Evolutionary conservation across 2,329 filamentous ascomycete genomes (phyloP).

Genomic region (Fusarium aywerte): DNA sequence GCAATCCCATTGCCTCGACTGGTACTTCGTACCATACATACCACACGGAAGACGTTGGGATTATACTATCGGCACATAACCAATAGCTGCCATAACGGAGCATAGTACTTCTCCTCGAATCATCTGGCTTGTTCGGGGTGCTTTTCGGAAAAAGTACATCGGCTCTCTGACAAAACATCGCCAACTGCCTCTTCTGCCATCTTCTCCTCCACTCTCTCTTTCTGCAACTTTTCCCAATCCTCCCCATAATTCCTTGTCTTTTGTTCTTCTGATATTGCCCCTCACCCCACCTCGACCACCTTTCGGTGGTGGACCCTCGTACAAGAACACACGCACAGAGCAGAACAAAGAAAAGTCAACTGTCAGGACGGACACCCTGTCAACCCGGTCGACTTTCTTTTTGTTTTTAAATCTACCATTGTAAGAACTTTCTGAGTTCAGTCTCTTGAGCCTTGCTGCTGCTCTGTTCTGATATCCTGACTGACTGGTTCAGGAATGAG

Average conservation of each 20-base stretch:
- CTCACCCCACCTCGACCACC: constrained; percentile 34
- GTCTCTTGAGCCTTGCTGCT: neutral
- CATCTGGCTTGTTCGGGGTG: constrained; percentile 1
- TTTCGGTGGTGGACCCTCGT: constrained; percentile 36
- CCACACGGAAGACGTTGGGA: constrained; percentile 32
- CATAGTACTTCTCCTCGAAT: constrained; percentile 5
- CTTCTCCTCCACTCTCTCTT: constrained; percentile 27
- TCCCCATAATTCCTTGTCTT: constrained; percentile 29
- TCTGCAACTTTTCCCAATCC: constrained; percentile 30
- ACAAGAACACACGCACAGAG: constrained; percentile 23
- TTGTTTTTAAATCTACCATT: neutral
- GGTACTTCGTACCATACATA: neutral
- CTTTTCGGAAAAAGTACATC: constrained; percentile 16
- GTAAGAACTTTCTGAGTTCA: neutral
- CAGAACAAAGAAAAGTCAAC: constrained; percentile 37
- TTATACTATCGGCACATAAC: constrained; percentile 26
- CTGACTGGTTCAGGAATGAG: constrained; percentile 1
- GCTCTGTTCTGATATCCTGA: neutral
- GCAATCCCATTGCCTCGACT: constrained; percentile 35
- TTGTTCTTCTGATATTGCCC: constrained; percentile 22
- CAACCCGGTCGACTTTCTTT: neutral
- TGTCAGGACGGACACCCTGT: constrained; percentile 17
- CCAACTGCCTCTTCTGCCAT: constrained; percentile 22
- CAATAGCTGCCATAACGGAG: constrained; percentile 18
- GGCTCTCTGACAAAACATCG: constrained; percentile 24